Evolutionary conservation across 148 eudicot genomes (phyloP).

Genomic region (Agrostemma githago): DNA sequence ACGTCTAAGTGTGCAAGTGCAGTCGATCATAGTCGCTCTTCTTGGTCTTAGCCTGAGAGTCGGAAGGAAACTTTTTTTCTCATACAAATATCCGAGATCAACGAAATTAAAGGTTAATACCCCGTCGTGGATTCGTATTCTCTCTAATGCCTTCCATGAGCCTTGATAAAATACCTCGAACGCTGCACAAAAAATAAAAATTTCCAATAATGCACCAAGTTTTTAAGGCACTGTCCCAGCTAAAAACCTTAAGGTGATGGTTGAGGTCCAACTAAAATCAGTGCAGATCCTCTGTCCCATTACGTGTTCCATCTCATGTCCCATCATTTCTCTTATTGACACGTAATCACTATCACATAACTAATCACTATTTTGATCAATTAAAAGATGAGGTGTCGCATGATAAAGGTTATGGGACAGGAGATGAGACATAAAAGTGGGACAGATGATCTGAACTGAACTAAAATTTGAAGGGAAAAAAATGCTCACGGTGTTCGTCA

Average conservation of each 20-base stretch:
- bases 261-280: too few species aligned
- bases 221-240: too few species aligned
- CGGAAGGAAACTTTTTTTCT: slow-evolving; percentile 50
- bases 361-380: too few species aligned
- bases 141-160: slow-evolving; percentile 67
- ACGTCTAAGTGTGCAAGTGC: slow-evolving; percentile 72
- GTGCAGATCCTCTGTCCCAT: too few species aligned
- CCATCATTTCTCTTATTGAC: too few species aligned
- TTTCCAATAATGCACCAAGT: neutral
- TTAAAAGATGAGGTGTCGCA: too few species aligned
- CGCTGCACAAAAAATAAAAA: slow-evolving; percentile 37
- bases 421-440: too few species aligned
- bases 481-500: slow-evolving; percentile 36
- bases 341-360: too few species aligned
- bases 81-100: slow-evolving; percentile 45
- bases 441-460: too few species aligned
- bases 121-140: slow-evolving; percentile 55
- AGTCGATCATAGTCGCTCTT: slow-evolving; percentile 60
- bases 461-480: neutral
- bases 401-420: too few species aligned
- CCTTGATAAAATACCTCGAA: slow-evolving; percentile 62
- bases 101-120: slow-evolving; percentile 38
- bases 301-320: too few species aligned
- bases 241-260: too few species aligned
- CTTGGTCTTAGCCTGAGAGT: slow-evolving; percentile 73